These are phyloP conservation scores for Uncinocarpus reesii DNA, from an alignment of 2,329 filamentous ascomycete genomes.

Conservation along the genomic window DNA sequence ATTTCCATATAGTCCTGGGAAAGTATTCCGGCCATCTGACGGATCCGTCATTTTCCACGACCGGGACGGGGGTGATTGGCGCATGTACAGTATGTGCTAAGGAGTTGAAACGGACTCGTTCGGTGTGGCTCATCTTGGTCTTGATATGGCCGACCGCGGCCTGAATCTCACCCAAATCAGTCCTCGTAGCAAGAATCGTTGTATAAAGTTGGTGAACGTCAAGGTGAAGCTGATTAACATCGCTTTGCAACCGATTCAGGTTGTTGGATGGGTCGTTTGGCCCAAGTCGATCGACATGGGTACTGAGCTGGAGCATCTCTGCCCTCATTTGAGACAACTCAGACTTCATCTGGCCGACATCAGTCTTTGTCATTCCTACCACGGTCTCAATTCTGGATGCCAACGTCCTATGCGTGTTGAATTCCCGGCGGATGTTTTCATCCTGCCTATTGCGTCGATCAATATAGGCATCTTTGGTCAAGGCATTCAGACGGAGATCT, in stretches of 20 bases:
- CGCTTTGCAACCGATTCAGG: slow-evolving; percentile 31
- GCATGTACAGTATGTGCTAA: slow-evolving; percentile 31
- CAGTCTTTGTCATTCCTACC: slow-evolving; percentile 19
- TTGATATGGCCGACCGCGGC: slow-evolving; percentile 29
- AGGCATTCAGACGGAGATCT: slow-evolving; percentile 29
- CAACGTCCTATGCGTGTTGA: slow-evolving; percentile 28
- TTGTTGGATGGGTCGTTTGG: slow-evolving; percentile 29
- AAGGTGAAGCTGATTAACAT: slow-evolving; percentile 29
- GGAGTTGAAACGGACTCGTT: slow-evolving; percentile 34
- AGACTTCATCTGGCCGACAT: slow-evolving; percentile 24
- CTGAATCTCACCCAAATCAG: slow-evolving; percentile 32
- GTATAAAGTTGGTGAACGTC: slow-evolving; percentile 28
- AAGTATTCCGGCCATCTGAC: slow-evolving; percentile 32
- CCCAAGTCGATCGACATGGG: slow-evolving; percentile 24
- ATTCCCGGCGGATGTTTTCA: slow-evolving; percentile 32
- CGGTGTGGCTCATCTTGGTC: slow-evolving; percentile 29
- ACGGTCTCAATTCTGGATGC: slow-evolving; percentile 30
- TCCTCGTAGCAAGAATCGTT: slow-evolving; percentile 27
- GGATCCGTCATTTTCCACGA: slow-evolving; percentile 28
- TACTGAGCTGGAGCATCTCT: slow-evolving; percentile 29
- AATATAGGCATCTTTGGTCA: slow-evolving; percentile 33
- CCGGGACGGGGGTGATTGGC: slow-evolving; percentile 30
- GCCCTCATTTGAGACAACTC: slow-evolving; percentile 31
- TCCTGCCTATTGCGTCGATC: slow-evolving; percentile 34
- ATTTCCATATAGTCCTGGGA: slow-evolving; percentile 32